Conservation (phyloP, 2,329 filamentous ascomycete species). For the Xylariaceae sp. region DNA sequence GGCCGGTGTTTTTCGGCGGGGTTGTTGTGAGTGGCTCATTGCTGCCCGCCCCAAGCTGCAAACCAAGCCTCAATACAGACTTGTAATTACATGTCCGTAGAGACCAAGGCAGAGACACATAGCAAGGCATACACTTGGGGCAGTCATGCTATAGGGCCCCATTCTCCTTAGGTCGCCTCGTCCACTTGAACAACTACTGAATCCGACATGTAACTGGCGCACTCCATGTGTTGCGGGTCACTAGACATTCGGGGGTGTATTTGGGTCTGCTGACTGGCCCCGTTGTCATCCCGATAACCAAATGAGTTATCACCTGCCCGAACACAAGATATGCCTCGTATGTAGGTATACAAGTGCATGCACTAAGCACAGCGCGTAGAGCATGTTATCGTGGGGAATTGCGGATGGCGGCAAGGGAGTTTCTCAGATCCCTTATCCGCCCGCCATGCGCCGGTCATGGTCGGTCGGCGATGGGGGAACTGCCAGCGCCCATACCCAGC, state of each 20-base stretch:
- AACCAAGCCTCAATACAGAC: not conserved
- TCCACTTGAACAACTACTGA: not conserved
- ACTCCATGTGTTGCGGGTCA: not conserved
- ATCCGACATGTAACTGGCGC: not conserved
- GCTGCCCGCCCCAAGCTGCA: not conserved
- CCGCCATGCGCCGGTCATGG: constrained; percentile 3
- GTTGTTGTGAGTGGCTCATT: not conserved
- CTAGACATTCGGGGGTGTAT: not conserved
- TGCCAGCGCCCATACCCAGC: constrained; percentile 5
- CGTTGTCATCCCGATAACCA: not conserved
- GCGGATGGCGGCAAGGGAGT: not conserved
- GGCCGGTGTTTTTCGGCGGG: not conserved
- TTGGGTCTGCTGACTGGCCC: not conserved
- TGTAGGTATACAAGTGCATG: not conserved
- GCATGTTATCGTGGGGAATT: not conserved
- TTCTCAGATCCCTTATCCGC: constrained; percentile 1
- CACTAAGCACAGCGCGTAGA: not conserved
- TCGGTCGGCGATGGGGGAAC: constrained; percentile 14
- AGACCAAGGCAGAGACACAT: not conserved
- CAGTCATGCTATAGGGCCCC: not conserved
- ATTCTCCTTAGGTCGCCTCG: not conserved
- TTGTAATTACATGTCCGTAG: not conserved
- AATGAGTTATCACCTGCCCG: not conserved
- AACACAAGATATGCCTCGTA: not conserved
- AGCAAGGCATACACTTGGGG: not conserved